Base-by-base conservation (phyloP, 164 flowering plant species). In the Annona cherimola region DNA sequence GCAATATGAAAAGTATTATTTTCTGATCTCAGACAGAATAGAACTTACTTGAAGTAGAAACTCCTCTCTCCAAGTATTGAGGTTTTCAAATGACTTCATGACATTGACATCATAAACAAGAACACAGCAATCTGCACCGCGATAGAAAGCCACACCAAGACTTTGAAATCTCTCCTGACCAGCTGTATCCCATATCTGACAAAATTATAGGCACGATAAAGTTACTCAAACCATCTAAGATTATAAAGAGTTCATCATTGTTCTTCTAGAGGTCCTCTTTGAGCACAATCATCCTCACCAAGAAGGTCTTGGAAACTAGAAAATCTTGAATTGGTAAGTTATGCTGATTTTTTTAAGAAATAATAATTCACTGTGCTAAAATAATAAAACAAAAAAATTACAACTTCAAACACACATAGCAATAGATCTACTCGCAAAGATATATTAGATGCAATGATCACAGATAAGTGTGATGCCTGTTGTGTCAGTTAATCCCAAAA, bases 111-210 rank as follows among this genome's bases (percentile, higher is more conserved):
- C 96, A 79, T 93, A 85, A 12, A 88, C 96, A 75, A 93, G 92
- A 76, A 93, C 94, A 81, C 98, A 93, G 75, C 96, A 90, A 76
- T 93, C 98, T 57, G 98, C 98, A 73, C 96, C 96, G 71, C 98
- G 89, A 76, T 93, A 91, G 73, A 92, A 92, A 50, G 97, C 97
- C 73, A 90, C 95, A 50, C 93, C 97, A 66, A 92, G 92, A 77
- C 97, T 92, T 81, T 93, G 98, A 77, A 93, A 93, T 75, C 98
- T 84, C 70, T 93, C 98, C 74, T 93, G 98, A 42, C 96, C 98
- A 71, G 98, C 96, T 39, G 96, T 93, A 80, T 93, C 98, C 96
- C 96, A 91, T 79, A 93, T 93, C 96, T 89, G 83, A 64, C 71
- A 35, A 72, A 64, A 11, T 41, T 72, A 42, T 40, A 40, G 19